Evolutionary conservation across 1,139 yeast genomes (phyloP).

Genomic region (Kodamaea sp.): DNA sequence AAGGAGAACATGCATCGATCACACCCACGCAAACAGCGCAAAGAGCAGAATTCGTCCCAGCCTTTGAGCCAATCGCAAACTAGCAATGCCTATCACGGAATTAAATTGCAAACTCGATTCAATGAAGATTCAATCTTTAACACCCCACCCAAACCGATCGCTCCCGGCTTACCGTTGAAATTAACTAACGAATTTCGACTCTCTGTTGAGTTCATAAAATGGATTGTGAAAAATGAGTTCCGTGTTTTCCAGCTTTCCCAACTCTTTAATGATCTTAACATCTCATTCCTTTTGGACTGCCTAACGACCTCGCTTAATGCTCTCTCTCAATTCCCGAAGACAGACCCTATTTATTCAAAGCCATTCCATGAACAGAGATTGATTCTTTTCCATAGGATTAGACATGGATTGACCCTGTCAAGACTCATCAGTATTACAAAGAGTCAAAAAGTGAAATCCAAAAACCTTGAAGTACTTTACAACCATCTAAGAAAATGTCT

Average conservation of each 20-base stretch:
- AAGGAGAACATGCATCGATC: no score
- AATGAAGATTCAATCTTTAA: no score
- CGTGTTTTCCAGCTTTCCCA: constrained; percentile 24
- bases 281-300: constrained; percentile 24
- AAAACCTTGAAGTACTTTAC: constrained; percentile 16
- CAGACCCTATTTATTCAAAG: constrained; percentile 2
- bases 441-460: constrained; percentile 22
- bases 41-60: no score
- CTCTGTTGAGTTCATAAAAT: constrained; percentile 30
- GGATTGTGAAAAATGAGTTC: constrained; percentile 26
- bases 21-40: no score
- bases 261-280: constrained; percentile 23
- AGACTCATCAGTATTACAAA: constrained; percentile 27
- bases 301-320: not conserved
- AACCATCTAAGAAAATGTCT: constrained; percentile 20
- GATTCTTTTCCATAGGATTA: constrained; percentile 10
- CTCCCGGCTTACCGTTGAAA: constrained; percentile 16
- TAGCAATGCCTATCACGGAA: no score
- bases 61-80: no score
- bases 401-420: constrained; percentile 11
- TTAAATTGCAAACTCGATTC: no score
- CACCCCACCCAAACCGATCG: no score
- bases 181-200: constrained; percentile 28
- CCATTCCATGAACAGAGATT: constrained; percentile 6
- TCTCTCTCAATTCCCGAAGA: not conserved